phyloP scores from a whole-genome alignment of 768 basidiomycete species.

The Fomitopsis pulvina region DNA sequence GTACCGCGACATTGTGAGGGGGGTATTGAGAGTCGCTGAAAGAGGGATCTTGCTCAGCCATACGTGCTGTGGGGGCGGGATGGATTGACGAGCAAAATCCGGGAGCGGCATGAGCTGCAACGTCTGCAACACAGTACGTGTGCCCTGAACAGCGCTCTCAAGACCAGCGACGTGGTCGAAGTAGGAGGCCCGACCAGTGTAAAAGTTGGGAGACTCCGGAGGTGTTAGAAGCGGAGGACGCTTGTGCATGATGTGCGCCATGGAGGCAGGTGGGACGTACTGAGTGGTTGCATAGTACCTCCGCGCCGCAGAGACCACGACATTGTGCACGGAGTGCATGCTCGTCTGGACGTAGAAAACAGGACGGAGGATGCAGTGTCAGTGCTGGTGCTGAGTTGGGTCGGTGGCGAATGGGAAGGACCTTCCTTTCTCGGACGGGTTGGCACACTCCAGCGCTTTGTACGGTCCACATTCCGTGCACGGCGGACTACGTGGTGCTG shows the following conservation, averaged over 20 bases:
- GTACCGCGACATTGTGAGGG: constrained; percentile 66
- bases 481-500: not conserved
- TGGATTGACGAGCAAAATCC: constrained; percentile 48
- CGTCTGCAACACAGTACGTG: constrained; percentile 52
- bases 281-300: constrained; percentile 18
- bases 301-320: constrained; percentile 7
- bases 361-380: not conserved
- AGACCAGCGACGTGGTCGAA: constrained; percentile 66
- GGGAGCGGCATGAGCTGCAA: constrained; percentile 79
- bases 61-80: constrained; percentile 52
- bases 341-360: not conserved
- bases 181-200: constrained; percentile 71
- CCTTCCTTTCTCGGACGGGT: constrained; percentile 6
- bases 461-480: not conserved
- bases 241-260: constrained; percentile 12
- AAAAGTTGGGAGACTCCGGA: constrained; percentile 75
- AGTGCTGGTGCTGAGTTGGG: constrained; percentile 1
- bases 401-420: constrained; percentile 9
- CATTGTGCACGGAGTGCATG: constrained; percentile 14
- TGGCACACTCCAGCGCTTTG: not conserved
- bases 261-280: constrained; percentile 25
- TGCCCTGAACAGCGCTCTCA: constrained; percentile 51
- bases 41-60: constrained; percentile 69
- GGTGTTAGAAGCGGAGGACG: constrained; percentile 12
- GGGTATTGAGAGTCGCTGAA: constrained; percentile 45